phyloP scores from a whole-genome alignment of 306 rosid species.

The Cicer yamashitae region DNA sequence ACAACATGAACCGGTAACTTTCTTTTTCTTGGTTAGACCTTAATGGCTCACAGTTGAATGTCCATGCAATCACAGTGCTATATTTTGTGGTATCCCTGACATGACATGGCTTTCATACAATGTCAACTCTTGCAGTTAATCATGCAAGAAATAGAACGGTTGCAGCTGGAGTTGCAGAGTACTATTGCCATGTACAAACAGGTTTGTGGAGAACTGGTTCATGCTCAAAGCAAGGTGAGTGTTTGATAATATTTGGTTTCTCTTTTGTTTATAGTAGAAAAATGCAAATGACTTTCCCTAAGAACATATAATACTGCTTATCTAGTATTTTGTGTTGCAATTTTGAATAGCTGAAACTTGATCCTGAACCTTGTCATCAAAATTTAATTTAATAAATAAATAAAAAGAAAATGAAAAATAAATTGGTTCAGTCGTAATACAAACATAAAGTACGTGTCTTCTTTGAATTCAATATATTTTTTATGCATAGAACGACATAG shows the following conservation, averaged over 20 bases:
- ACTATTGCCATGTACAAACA: slow-evolving; percentile 76
- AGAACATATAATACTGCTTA: background rate
- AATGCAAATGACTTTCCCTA: background rate
- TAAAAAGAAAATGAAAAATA: background rate
- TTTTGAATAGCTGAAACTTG: slow-evolving; percentile 20
- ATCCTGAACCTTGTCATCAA: background rate
- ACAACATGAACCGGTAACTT: slow-evolving; percentile 62
- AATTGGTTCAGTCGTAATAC: background rate
- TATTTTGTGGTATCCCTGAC: slow-evolving; percentile 9
- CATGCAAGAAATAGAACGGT: slow-evolving; percentile 62
- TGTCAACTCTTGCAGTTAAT: slow-evolving; percentile 52
- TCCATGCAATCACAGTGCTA: slow-evolving; percentile 1
- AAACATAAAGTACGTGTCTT: background rate
- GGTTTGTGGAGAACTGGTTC: slow-evolving; percentile 80
- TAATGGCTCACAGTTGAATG: background rate
- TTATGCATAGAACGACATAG: background rate
- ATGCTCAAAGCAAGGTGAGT: slow-evolving; percentile 77
- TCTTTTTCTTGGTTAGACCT: slow-evolving; percentile 5
- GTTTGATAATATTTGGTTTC: slow-evolving; percentile 37
- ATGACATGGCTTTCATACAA: slow-evolving; percentile 36
- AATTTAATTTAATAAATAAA: background rate
- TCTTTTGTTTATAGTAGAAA: slow-evolving; percentile 27
- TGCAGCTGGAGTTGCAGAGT: slow-evolving; percentile 78
- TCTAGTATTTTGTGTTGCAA: slow-evolving; percentile 3
- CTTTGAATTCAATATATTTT: background rate